Percentiles rank a stretch among this genome's conserved stretches.
Conservation (phyloP, 2,329 filamentous ascomycete genomes). For the Fusarium mundagurra region DNA sequence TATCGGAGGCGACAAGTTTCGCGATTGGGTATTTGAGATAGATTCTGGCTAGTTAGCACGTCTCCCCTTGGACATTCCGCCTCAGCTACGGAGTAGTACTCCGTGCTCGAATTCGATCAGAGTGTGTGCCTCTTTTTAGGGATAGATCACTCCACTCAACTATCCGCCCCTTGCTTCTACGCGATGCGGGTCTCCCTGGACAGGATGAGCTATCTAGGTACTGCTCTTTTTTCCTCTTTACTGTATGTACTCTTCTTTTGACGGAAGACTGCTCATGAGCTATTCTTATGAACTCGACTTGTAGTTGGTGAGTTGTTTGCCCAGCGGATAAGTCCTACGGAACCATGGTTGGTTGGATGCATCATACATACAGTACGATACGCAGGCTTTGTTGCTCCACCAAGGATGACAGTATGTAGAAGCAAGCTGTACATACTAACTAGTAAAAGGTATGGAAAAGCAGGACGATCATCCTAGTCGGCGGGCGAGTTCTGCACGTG, state of each 20-base stretch:
- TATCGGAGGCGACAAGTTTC: constrained; percentile 23
- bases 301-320: not conserved
- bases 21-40: constrained; percentile 1
- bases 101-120: not conserved
- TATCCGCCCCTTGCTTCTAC: constrained; percentile 39
- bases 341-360: constrained; percentile 24
- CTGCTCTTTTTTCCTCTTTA: not conserved
- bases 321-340: not conserved
- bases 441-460: constrained; percentile 31
- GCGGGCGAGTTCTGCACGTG: constrained; percentile 27
- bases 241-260: not conserved
- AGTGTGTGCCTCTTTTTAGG: constrained; percentile 23
- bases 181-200: constrained; percentile 29
- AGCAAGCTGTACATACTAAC: too few species aligned
- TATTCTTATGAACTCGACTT: not conserved
- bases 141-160: constrained; percentile 35
- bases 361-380: constrained; percentile 32
- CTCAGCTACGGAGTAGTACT: constrained; percentile 1
- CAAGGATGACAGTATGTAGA: constrained; percentile 11
- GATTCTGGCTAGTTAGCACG: not conserved
- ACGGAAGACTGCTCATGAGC: not conserved
- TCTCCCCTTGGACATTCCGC: not conserved
- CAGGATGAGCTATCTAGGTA: not conserved
- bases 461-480: constrained; percentile 28
- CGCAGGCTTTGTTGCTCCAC: constrained; percentile 17